These are phyloP conservation scores for Pythium dissotocum DNA, from an alignment of 352 stramenopile genomes.

Conservation along the genomic window DNA sequence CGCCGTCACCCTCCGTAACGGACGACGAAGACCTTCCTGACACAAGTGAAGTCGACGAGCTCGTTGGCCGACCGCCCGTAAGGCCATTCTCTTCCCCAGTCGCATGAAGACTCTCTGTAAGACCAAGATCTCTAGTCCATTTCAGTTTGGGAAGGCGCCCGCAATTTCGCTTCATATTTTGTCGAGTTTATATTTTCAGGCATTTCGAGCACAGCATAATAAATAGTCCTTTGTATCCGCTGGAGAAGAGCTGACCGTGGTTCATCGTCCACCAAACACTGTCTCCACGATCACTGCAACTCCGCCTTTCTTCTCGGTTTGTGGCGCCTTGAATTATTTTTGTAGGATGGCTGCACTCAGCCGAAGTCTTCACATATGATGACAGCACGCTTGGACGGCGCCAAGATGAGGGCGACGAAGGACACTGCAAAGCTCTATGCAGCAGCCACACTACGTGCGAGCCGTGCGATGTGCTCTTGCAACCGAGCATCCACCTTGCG, in stretches of 20 bases:
- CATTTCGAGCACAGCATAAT: slow-evolving; percentile 28
- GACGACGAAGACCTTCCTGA: slow-evolving; percentile 26
- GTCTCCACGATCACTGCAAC: background rate
- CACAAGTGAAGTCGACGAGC: background rate
- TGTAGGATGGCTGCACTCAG: background rate
- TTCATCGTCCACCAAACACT: background rate
- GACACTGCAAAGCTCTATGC: slow-evolving; percentile 29
- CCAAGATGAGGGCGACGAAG: background rate
- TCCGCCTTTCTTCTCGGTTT: background rate
- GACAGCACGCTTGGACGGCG: background rate
- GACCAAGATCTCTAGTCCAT: background rate
- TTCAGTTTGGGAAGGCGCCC: background rate
- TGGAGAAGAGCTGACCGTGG: background rate
- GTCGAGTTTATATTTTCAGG: slow-evolving; percentile 28
- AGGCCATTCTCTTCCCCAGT: slow-evolving; percentile 5
- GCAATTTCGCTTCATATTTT: slow-evolving; percentile 30
- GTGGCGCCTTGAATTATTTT: slow-evolving; percentile 2
- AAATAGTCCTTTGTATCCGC: slow-evolving; percentile 28
- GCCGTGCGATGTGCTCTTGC: slow-evolving; percentile 66
- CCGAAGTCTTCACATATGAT: background rate
- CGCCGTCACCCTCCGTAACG: slow-evolving; percentile 25
- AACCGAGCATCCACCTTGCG: slow-evolving; percentile 60
- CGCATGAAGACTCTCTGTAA: slow-evolving; percentile 5
- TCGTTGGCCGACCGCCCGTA: background rate
- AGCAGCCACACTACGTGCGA: slow-evolving; percentile 60